Evolutionary conservation across 1,284 basidiomycete species (phyloP), one percentile per base, ranked within the genome.

Genomic region (Ganoderma lingzhi): DNA sequence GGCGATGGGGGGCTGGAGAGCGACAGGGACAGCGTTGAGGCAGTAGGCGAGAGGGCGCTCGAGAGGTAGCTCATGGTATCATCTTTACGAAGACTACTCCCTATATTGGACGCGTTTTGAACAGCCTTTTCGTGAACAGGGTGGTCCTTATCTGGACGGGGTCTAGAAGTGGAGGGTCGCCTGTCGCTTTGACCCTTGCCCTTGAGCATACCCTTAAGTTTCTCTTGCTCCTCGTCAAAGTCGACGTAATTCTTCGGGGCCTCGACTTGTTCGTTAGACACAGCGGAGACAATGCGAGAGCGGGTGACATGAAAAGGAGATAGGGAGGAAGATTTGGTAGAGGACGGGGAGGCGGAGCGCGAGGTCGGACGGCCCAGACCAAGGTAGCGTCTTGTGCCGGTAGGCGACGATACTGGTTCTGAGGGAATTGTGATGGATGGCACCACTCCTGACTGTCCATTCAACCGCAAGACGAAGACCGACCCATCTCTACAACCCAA

Each of bases 231-330:
- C 55, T 93, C 91, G 3, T 94, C 93, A 68, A 89, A 93, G 74
- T 94, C 93, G 3, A 94, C 89, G 74, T 86, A 90, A 73, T 89
- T 92, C 80, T 88, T 93, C 0, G 91, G 88, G 1, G 91, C 91
- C 77, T 92, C 89, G 0, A 86, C 91, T 70, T 86, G 86, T 71
- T 93, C 90, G 15, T 82, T 82, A 3, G 88, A 91, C 8, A 94
- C 81, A 2, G 88, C 89, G 15, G 92, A 91, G 1, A 92, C 90
- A 17, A 90, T 85, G 6, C 87, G 84, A 44, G 90, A 84, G 64
- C 86, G 84, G 23, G 80, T 71, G 23, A 82, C 68, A n/a, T 77
- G 77, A 64, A 83, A 79, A 10, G 80, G 80, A 1, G 78, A 69
- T 23, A 78, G 71, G 15, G 71, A 69, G 15, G 71, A 69, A 17